Percentiles rank a stretch among this genome's conserved stretches.
phyloP scores from a whole-genome alignment of 2,329 filamentous ascomycete species.

The Remersonia thermophila region DNA sequence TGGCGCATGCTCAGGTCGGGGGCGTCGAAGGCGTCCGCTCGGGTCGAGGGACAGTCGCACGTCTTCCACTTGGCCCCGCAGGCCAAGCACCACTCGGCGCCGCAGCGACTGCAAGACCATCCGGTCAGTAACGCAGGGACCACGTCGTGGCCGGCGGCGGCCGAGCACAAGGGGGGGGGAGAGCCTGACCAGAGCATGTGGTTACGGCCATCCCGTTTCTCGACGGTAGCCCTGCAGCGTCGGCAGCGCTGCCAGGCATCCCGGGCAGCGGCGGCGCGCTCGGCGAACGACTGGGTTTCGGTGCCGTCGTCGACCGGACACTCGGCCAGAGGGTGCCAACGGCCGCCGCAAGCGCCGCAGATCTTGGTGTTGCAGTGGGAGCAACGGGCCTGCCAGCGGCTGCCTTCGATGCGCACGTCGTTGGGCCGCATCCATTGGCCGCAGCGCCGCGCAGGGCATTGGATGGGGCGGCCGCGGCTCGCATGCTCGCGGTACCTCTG shows the following conservation, averaged over 20 bases:
- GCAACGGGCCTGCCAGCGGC: slow-evolving; percentile 58
- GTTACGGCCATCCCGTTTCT: slow-evolving; percentile 72
- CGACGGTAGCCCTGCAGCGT: slow-evolving; percentile 60
- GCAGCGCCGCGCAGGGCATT: slow-evolving; percentile 57
- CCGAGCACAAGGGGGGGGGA: not conserved
- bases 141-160: not conserved
- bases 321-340: slow-evolving; percentile 56
- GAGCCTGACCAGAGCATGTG: slow-evolving; percentile 69
- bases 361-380: slow-evolving; percentile 60
- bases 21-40: slow-evolving; percentile 41
- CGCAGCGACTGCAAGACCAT: slow-evolving; percentile 47
- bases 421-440: slow-evolving; percentile 69
- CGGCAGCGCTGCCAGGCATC: slow-evolving; percentile 67
- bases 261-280: slow-evolving; percentile 35
- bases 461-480: slow-evolving; percentile 59
- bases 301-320: slow-evolving; percentile 63
- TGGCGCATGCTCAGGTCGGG: slow-evolving; percentile 36
- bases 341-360: slow-evolving; percentile 60
- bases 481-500: slow-evolving; percentile 67
- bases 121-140: not conserved
- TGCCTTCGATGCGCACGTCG: slow-evolving; percentile 46
- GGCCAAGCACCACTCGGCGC: slow-evolving; percentile 76
- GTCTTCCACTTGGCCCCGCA: slow-evolving; percentile 74
- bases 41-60: slow-evolving; percentile 74
- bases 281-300: slow-evolving; percentile 45